Conservation (phyloP, 805 yeast genomes). For the Myxozyma kluyveri region DNA sequence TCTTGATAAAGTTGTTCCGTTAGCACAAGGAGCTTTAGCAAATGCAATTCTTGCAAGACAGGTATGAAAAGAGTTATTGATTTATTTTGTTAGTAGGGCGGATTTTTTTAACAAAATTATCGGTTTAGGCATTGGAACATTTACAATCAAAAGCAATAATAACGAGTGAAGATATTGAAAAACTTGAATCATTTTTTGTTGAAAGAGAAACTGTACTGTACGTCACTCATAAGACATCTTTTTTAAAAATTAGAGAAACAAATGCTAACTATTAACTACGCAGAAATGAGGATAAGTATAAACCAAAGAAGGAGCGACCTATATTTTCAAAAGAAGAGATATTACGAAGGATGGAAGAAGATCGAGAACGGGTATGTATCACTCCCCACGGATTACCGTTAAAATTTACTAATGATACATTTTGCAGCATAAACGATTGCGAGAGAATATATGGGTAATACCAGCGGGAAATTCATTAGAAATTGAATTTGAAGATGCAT, state of each 20-base stretch:
- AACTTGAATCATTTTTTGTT: slow-evolving; percentile 19
- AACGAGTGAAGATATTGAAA: slow-evolving; percentile 19
- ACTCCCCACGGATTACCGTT: neutral
- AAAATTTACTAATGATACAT: neutral
- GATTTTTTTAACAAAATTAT: neutral
- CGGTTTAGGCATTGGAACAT: slow-evolving; percentile 21
- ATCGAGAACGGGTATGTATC: slow-evolving; percentile 61
- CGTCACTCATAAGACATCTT: slow-evolving; percentile 4
- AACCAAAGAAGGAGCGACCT: slow-evolving; percentile 1
- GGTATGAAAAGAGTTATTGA: slow-evolving; percentile 5
- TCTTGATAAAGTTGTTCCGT: slow-evolving; percentile 37
- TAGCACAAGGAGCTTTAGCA: slow-evolving; percentile 32
- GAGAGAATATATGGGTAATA: slow-evolving; percentile 77
- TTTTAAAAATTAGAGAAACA: neutral
- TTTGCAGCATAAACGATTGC: slow-evolving; percentile 58
- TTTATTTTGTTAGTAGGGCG: neutral
- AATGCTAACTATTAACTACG: neutral
- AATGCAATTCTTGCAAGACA: slow-evolving; percentile 22
- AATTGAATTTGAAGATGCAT: slow-evolving; percentile 27
- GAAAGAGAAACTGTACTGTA: slow-evolving; percentile 10
- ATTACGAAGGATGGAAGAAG: slow-evolving; percentile 81
- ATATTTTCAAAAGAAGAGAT: slow-evolving; percentile 50
- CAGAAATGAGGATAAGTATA: slow-evolving; percentile 11
- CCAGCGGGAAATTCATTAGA: slow-evolving; percentile 27
- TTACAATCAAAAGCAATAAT: slow-evolving; percentile 20